Evolutionary conservation across 2,329 filamentous ascomycete species (phyloP).

Genomic region (Tolypocladium guangdongense): DNA sequence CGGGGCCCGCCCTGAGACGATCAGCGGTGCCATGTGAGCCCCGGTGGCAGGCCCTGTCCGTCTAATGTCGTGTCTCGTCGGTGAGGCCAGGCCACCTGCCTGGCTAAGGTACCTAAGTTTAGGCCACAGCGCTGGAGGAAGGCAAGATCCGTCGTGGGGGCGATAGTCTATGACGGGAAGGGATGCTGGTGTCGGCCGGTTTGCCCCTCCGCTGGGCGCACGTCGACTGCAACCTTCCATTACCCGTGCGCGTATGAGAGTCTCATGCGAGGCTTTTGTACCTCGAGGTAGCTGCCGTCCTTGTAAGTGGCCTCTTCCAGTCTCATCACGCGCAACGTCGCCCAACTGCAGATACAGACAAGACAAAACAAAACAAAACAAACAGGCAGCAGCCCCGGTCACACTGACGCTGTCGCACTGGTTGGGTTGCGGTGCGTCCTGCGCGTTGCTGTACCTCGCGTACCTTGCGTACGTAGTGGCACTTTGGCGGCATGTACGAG

Average conservation of each 20-base stretch:
- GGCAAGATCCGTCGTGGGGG: background rate
- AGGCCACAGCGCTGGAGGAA: too few species aligned
- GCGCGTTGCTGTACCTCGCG: background rate
- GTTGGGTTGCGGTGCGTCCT: background rate
- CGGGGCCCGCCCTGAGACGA: background rate
- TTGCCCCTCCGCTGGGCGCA: background rate
- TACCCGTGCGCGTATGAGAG: background rate
- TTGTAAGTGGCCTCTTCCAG: background rate
- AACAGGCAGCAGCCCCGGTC: background rate
- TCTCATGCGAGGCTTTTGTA: background rate
- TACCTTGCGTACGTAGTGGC: background rate
- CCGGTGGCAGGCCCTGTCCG: background rate
- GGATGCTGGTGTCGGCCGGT: background rate
- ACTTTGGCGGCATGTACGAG: background rate
- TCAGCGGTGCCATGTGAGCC: background rate
- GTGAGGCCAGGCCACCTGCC: too few species aligned
- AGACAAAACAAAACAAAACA: background rate
- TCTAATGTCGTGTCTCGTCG: background rate
- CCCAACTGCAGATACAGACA: background rate
- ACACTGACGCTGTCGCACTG: background rate
- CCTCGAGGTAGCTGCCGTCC: background rate
- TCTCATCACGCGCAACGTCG: background rate
- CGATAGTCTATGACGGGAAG: too few species aligned
- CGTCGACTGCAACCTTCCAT: background rate
- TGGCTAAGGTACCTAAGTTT: too few species aligned